A percentile compares a stretch with the other conserved stretches of the same genome.
These are phyloP conservation scores for Leptoxyphium fumago DNA, from an alignment of 2,329 filamentous ascomycete species.

Conservation along the genomic window DNA sequence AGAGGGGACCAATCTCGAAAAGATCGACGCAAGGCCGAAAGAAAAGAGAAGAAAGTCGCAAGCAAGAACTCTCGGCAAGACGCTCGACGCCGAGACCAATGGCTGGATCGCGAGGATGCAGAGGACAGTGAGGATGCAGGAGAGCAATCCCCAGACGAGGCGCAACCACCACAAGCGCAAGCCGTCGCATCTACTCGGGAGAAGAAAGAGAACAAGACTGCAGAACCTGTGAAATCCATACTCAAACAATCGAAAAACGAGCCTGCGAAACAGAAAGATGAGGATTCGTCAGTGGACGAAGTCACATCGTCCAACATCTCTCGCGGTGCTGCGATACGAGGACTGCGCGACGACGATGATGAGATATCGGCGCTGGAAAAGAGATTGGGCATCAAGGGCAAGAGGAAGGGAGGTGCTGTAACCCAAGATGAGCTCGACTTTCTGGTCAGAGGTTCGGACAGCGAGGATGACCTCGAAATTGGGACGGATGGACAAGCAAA, in stretches of 20 bases:
- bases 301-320: slow-evolving; percentile 7
- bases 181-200: slow-evolving; percentile 2
- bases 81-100: slow-evolving; percentile 9
- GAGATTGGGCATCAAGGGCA: slow-evolving; percentile 67
- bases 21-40: slow-evolving; percentile 47
- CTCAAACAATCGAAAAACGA: slow-evolving; percentile 17
- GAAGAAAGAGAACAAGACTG: slow-evolving; percentile 9
- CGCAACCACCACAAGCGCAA: not conserved
- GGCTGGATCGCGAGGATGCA: slow-evolving; percentile 20
- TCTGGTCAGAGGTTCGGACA: slow-evolving; percentile 49
- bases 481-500: slow-evolving; percentile 21
- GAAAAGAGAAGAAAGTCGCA: slow-evolving; percentile 41
- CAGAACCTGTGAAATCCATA: slow-evolving; percentile 22
- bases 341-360: slow-evolving; percentile 65
- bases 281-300: not conserved
- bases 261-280: slow-evolving; percentile 2
- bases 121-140: slow-evolving; percentile 19
- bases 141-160: slow-evolving; percentile 1
- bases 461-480: slow-evolving; percentile 24
- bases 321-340: slow-evolving; percentile 21
- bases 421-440: slow-evolving; percentile 72
- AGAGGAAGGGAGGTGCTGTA: slow-evolving; percentile 49
- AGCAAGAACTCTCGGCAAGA: slow-evolving; percentile 16
- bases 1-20: slow-evolving; percentile 15
- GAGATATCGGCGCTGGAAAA: slow-evolving; percentile 81